These are phyloP conservation scores for Medicago ruthenica DNA, from an alignment of 306 rosid genomes.

Conservation along the genomic window DNA sequence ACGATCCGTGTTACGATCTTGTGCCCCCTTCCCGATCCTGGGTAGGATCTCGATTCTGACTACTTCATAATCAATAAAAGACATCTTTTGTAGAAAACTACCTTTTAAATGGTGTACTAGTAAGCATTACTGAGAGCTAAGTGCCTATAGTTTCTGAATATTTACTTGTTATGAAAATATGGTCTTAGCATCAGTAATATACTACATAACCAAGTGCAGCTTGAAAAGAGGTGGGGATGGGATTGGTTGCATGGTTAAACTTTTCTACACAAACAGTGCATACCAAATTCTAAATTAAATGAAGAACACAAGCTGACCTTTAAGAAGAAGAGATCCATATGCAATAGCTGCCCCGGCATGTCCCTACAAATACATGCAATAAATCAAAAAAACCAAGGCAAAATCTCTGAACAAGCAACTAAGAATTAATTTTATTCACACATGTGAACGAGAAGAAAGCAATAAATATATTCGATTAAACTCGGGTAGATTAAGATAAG, in stretches of 20 bases:
- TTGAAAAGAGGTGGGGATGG: not conserved
- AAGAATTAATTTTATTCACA: slow-evolving; percentile 1
- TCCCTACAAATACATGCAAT: slow-evolving; percentile 57
- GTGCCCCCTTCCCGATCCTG: not conserved
- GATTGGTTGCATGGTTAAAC: not conserved
- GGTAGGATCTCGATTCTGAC: not conserved
- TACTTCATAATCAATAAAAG: not conserved
- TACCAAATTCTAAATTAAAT: slow-evolving; percentile 1
- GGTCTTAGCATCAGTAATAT: slow-evolving; percentile 6
- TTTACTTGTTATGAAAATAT: not conserved
- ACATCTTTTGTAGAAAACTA: slow-evolving; percentile 3
- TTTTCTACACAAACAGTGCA: not conserved
- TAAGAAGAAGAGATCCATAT: slow-evolving; percentile 92
- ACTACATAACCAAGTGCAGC: slow-evolving; percentile 2
- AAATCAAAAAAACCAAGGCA: slow-evolving; percentile 12
- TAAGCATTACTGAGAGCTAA: not conserved
- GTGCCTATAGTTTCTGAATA: slow-evolving; percentile 11
- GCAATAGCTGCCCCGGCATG: slow-evolving; percentile 96
- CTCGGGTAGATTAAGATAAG: not conserved
- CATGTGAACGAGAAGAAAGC: slow-evolving; percentile 17
- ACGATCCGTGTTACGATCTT: not conserved
- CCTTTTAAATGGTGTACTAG: not conserved
- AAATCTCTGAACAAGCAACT: slow-evolving; percentile 28
- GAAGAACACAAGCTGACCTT: slow-evolving; percentile 57
- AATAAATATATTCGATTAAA: slow-evolving; percentile 29